Evolutionary conservation across 495 filamentous ascomycete genomes (phyloP).

Genomic region (Platismatia glauca): DNA sequence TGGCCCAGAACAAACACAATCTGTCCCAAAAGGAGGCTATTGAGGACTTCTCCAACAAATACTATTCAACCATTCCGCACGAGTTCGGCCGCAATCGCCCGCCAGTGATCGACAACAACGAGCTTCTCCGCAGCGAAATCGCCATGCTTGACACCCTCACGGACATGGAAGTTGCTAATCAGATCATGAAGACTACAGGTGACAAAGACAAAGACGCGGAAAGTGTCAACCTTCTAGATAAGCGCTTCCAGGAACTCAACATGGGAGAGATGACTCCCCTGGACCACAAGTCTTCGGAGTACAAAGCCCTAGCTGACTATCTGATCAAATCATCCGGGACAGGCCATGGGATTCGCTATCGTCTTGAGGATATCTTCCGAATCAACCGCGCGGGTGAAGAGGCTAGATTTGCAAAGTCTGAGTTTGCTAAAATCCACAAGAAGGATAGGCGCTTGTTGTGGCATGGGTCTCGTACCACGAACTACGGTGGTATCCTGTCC

Average conservation of each 20-base stretch:
- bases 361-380: conserved; percentile 69
- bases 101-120: conserved; percentile 47
- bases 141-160: conserved; percentile 55
- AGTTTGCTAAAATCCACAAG: conserved; percentile 34
- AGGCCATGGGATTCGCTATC: conserved; percentile 40
- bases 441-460: conserved; percentile 66
- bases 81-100: conserved; percentile 66
- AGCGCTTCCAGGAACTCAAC: conserved; percentile 58
- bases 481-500: conserved; percentile 74
- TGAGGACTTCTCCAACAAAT: conserved; percentile 59
- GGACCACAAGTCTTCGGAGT: conserved; percentile 50
- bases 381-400: conserved; percentile 68
- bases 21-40: conserved; percentile 34
- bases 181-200: conserved; percentile 62
- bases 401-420: conserved; percentile 53
- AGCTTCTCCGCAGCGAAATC: conserved; percentile 60
- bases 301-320: conserved; percentile 52
- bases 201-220: conserved; percentile 25
- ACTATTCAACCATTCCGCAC: conserved; percentile 77
- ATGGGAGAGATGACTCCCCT: conserved; percentile 69
- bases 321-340: conserved; percentile 50
- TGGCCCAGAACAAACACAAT: conserved; percentile 41
- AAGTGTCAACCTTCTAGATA: conserved; percentile 50
- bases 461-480: conserved; percentile 66
- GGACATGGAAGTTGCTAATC: conserved; percentile 72